Conservation (phyloP, 768 basidiomycete species). For the Serpula lacrymans region DNA sequence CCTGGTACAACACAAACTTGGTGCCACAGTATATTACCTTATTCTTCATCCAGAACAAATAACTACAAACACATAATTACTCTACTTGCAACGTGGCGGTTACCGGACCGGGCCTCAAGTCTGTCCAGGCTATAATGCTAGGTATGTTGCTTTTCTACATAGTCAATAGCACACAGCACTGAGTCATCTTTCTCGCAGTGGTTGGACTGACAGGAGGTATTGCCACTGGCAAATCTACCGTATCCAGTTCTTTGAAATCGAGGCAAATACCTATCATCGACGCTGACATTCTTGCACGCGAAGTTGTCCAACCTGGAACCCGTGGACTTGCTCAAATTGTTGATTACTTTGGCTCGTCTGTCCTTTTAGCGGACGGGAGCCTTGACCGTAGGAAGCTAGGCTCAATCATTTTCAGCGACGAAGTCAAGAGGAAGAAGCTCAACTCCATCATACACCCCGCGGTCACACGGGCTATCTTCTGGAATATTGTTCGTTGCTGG, state of each 20-base stretch:
- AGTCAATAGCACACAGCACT: no score
- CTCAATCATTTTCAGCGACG: conserved; percentile 78
- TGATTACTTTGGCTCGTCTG: conserved; percentile 62
- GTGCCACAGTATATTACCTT: no score
- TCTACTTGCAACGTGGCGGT: no score
- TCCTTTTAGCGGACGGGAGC: conserved; percentile 65
- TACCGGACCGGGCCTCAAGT: no score
- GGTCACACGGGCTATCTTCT: conserved; percentile 75
- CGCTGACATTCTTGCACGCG: conserved; percentile 85
- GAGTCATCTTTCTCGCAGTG: no score
- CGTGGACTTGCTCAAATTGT: conserved; percentile 66
- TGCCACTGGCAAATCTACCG: conserved; percentile 94
- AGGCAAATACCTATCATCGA: conserved; percentile 83
- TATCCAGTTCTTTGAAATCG: conserved; percentile 65
- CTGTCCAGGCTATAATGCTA: no score
- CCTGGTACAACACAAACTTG: conserved; percentile 7
- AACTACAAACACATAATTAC: no score
- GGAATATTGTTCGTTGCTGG: conserved; percentile 69
- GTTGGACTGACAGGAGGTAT: conserved; percentile 96
- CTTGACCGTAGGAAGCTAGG: conserved; percentile 86
- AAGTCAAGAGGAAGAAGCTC: conserved; percentile 62
- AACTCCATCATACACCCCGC: conserved; percentile 91
- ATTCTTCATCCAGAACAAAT: no score
- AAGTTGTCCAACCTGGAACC: conserved; percentile 83
- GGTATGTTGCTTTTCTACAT: no score